phyloP scores from a whole-genome alignment of 2,329 filamentous ascomycete species.

The Curvularia sp. region DNA sequence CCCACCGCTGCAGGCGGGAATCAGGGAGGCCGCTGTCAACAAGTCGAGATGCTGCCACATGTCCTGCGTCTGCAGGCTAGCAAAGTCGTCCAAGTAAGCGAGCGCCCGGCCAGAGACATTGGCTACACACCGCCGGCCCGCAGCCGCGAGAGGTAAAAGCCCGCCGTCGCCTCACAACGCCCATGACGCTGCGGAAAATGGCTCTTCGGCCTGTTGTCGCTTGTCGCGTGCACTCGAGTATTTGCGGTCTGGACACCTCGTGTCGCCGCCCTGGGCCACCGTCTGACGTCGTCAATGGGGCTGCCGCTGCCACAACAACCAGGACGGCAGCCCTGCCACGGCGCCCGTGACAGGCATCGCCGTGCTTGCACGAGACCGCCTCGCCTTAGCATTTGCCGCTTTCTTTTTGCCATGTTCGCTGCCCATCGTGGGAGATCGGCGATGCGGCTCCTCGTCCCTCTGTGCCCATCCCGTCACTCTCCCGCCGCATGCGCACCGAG shows the following conservation, averaged over 20 bases:
- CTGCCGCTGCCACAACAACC: slow-evolving; percentile 7
- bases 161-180: slow-evolving; percentile 42
- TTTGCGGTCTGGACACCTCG: slow-evolving; percentile 37
- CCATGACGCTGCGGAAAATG: slow-evolving; percentile 25
- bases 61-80: slow-evolving; percentile 50
- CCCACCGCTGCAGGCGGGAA: slow-evolving; percentile 46
- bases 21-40: slow-evolving; percentile 47
- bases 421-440: slow-evolving; percentile 28
- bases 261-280: slow-evolving; percentile 34
- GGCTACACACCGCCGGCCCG: slow-evolving; percentile 38
- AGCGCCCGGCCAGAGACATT: slow-evolving; percentile 38
- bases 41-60: slow-evolving; percentile 50
- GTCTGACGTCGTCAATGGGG: slow-evolving; percentile 29
- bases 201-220: slow-evolving; percentile 25
- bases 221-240: slow-evolving; percentile 34
- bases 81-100: slow-evolving; percentile 37
- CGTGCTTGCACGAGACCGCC: slow-evolving; percentile 11
- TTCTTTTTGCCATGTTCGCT: slow-evolving; percentile 27
- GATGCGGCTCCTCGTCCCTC: slow-evolving; percentile 20
- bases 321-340: slow-evolving; percentile 16
- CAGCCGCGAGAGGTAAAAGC: slow-evolving; percentile 34
- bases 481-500: slow-evolving; percentile 39
- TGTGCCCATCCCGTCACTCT: slow-evolving; percentile 29
- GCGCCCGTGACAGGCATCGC: slow-evolving; percentile 22
- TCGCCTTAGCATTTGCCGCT: slow-evolving; percentile 15